Evolutionary conservation across 768 basidiomycete species (phyloP).

Genomic region (Leccinum aurantiacum): DNA sequence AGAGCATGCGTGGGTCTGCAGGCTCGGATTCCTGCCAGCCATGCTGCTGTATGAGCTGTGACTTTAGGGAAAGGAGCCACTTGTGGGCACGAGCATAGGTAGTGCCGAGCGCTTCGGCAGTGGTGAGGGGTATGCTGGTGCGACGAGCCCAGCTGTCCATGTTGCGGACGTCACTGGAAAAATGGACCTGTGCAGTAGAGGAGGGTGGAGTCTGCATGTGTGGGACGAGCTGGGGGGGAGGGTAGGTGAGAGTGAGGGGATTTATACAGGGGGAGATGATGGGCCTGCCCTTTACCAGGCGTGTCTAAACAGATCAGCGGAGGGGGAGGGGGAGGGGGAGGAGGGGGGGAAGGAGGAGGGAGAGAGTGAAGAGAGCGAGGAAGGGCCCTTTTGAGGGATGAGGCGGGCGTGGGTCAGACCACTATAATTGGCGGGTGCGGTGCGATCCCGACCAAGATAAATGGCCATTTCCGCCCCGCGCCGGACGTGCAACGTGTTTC

Average conservation of each 20-base stretch:
- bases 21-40: slow-evolving; percentile 65
- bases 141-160: slow-evolving; percentile 84
- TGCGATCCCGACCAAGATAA: slow-evolving; percentile 52
- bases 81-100: slow-evolving; percentile 81
- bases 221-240: not conserved
- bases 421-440: slow-evolving; percentile 52
- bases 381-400: slow-evolving; percentile 42
- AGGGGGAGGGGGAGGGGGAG: slow-evolving; percentile 25
- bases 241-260: slow-evolving; percentile 7
- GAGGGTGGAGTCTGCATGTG: slow-evolving; percentile 35
- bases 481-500: slow-evolving; percentile 79
- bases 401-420: slow-evolving; percentile 44
- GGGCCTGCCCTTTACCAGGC: slow-evolving; percentile 36
- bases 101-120: slow-evolving; percentile 76
- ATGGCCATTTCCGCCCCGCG: slow-evolving; percentile 55
- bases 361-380: slow-evolving; percentile 19
- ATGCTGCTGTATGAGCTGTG: slow-evolving; percentile 63
- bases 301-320: slow-evolving; percentile 21
- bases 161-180: slow-evolving; percentile 75
- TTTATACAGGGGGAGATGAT: slow-evolving; percentile 21
- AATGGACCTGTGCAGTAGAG: slow-evolving; percentile 62
- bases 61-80: slow-evolving; percentile 65
- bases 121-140: slow-evolving; percentile 78
- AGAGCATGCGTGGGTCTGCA: slow-evolving; percentile 69
- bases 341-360: slow-evolving; percentile 26